Evolutionary conservation across 2,329 filamentous ascomycete species (phyloP).

Genomic region (Leptographium galeiforme): DNA sequence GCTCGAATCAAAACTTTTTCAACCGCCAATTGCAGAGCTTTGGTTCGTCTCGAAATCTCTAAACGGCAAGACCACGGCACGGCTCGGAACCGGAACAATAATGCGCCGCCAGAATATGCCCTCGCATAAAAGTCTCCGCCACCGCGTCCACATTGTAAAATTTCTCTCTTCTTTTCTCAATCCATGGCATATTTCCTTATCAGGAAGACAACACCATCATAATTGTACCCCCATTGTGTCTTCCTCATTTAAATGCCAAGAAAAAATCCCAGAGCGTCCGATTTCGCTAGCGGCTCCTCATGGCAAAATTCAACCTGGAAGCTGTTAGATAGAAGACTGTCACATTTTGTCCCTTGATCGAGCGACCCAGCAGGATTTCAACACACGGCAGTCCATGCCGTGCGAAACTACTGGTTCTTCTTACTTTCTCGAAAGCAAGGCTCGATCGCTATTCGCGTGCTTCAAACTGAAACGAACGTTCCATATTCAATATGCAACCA

Average conservation of each 20-base stretch:
- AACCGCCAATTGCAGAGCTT: background rate
- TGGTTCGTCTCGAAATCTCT: background rate
- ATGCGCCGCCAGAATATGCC: background rate
- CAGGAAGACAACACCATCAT: conserved; percentile 23
- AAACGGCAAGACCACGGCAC: background rate
- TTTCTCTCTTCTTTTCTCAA: conserved; percentile 22
- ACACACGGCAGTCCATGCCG: too few relatives aligned
- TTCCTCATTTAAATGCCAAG: conserved; percentile 93
- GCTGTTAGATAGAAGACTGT: conserved; percentile 15
- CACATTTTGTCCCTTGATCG: conserved; percentile 5
- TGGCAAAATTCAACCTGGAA: conserved; percentile 10
- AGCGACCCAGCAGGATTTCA: background rate
- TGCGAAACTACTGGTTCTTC: too few relatives aligned
- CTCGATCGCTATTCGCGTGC: background rate
- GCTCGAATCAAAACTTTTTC: background rate
- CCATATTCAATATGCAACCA: background rate
- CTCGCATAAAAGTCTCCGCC: background rate
- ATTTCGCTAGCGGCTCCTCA: conserved; percentile 96
- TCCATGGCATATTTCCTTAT: conserved; percentile 80
- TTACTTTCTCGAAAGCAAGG: background rate
- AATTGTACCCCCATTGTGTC: conserved; percentile 48
- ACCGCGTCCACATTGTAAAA: background rate
- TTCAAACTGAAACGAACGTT: background rate
- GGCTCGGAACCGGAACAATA: conserved; percentile 6
- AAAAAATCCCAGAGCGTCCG: conserved; percentile 59